Conservation (phyloP, 371 early-diverging fungal genomes). For the Apophysomyces ossiformis region DNA sequence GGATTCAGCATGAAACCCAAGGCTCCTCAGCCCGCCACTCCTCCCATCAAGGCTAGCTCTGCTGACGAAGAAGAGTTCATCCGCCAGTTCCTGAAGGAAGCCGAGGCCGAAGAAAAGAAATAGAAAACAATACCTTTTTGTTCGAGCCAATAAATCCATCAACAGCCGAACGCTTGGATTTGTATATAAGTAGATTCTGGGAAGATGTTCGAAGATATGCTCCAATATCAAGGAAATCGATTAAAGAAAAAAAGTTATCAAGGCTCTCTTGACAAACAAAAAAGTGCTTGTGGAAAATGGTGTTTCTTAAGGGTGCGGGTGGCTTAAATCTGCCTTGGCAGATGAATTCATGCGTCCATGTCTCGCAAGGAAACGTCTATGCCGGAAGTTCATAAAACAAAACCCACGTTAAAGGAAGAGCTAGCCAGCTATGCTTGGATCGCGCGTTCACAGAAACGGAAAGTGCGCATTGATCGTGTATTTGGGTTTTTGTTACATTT, state of each 20-base stretch:
- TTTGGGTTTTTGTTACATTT: not conserved
- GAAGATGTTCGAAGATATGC: not conserved
- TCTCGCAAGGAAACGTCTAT: not conserved
- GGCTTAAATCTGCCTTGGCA: not conserved
- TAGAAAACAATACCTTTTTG: not conserved
- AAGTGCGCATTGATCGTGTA: not conserved
- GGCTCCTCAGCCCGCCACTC: slow-evolving; percentile 51
- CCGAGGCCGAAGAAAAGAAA: slow-evolving; percentile 56
- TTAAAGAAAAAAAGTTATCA: not conserved
- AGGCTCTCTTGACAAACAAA: not conserved
- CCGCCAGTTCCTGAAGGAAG: slow-evolving; percentile 67
- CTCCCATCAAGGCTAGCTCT: slow-evolving; percentile 71
- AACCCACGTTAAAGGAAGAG: not conserved
- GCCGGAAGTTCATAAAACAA: too few species aligned
- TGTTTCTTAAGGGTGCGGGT: not conserved
- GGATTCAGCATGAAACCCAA: slow-evolving; percentile 51
- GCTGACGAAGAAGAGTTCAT: slow-evolving; percentile 72
- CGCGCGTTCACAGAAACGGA: not conserved
- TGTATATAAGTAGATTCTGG: too few species aligned
- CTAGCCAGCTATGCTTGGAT: too few species aligned
- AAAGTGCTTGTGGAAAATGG: not conserved
- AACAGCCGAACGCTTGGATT: not conserved
- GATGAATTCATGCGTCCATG: not conserved
- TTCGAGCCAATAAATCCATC: slow-evolving; percentile 8
- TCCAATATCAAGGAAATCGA: not conserved